Evolutionary conservation across 345 rosid genomes (phyloP), one percentile per base, ranked within the genome.

Genomic region (Carallia pectinifolia): DNA sequence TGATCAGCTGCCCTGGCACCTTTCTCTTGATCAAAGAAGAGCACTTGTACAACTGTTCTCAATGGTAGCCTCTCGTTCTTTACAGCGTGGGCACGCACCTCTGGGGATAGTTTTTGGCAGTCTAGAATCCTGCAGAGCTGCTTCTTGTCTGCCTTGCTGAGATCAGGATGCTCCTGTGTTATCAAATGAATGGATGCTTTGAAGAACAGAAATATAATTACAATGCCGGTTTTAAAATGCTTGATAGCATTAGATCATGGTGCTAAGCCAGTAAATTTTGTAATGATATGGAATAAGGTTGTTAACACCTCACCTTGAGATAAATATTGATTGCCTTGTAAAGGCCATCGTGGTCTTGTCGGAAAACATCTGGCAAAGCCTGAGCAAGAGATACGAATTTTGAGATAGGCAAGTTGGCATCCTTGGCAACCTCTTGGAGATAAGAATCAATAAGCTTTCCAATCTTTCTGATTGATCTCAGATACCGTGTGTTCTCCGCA

Each of bases 21-120:
- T 68, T 64, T 81, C 69, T 92, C 97, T 68, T 89, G 98, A 23
- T 96, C 99, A 36, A 89, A 96, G 84, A 84, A 96, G 69, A 92
- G 89, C 71, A 89, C 88, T 74, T 89, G 99, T 64, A 96, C 99
- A 2, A 96, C 98, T 2, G 98, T 96, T 79, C 97, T 86, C 75
- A 96, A 53, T 8, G 99, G 99, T 34, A 96, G 84, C 68, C 96
- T 82, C 81, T 92, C 99, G 47, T 96, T 96, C 80, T 92, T 96
- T 50, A 90, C 93, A 0, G 98, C 99, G 18, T 90, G 99, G 1
- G 97, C 84, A 0, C 99, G 92, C 31, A 92, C 86, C 66, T 89
- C 94, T 27, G 86, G 82, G 10, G 99, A 89, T 72, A 96, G 81
- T 74, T 92, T 96, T 79, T 89, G 98, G 85, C 99, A 92, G 86